Evolutionary conservation across 768 basidiomycete genomes (phyloP).

Genomic region (Lactarius quietus): DNA sequence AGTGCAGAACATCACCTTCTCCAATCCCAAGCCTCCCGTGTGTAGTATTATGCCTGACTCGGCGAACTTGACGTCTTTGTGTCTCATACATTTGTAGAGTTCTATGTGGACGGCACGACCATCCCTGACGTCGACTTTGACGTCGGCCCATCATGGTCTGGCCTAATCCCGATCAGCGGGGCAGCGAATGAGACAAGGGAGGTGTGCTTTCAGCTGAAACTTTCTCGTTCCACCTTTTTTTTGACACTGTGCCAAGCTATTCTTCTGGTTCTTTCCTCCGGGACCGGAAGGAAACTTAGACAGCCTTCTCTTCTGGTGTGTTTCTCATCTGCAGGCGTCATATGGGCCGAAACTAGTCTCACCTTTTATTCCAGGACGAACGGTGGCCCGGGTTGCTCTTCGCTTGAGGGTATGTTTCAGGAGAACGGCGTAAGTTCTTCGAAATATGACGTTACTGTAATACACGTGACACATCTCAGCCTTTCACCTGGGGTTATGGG

Average conservation of each 20-base stretch:
- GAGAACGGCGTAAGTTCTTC: slow-evolving; percentile 64
- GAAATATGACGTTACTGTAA: neutral
- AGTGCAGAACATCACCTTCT: slow-evolving; percentile 65
- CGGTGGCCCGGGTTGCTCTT: slow-evolving; percentile 76
- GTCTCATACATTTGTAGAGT: slow-evolving; percentile 42
- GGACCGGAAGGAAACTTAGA: slow-evolving; percentile 68
- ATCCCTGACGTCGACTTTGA: slow-evolving; percentile 72
- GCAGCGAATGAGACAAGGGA: slow-evolving; percentile 61
- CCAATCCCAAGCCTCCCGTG: slow-evolving; percentile 64
- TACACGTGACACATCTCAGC: slow-evolving; percentile 39
- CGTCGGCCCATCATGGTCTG: slow-evolving; percentile 72
- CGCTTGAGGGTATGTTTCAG: slow-evolving; percentile 66
- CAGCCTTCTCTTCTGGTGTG: slow-evolving; percentile 72
- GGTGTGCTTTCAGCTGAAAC: slow-evolving; percentile 38
- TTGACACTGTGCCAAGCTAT: slow-evolving; percentile 46
- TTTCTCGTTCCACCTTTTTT: neutral
- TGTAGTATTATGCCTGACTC: slow-evolving; percentile 2
- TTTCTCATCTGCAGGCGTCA: slow-evolving; percentile 22
- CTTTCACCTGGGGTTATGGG: slow-evolving; percentile 62
- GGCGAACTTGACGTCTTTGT: neutral
- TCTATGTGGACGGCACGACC: slow-evolving; percentile 61
- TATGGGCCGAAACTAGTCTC: too few species aligned
- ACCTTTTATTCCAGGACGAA: slow-evolving; percentile 54
- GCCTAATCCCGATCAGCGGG: slow-evolving; percentile 65
- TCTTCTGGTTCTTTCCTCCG: slow-evolving; percentile 85